Evolutionary conservation across 2,329 filamentous ascomycete species (phyloP).

Genomic region (Colletotrichum camelliae): DNA sequence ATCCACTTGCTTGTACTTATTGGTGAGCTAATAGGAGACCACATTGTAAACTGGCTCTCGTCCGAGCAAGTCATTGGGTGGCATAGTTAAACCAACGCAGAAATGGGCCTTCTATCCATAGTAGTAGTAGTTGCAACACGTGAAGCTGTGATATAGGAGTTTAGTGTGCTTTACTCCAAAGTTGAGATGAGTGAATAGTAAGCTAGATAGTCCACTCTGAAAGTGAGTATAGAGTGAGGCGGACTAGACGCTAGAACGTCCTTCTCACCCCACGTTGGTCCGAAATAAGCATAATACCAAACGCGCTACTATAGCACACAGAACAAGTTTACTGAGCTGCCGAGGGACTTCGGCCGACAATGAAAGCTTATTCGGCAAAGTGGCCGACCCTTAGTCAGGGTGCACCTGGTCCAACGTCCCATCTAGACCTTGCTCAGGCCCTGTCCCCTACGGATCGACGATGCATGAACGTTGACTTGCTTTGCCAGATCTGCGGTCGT

Average conservation of each 20-base stretch:
- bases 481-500: not conserved
- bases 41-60: not conserved
- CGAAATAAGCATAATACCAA: not conserved
- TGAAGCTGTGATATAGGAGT: not conserved
- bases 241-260: not conserved
- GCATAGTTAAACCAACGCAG: not conserved
- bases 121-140: not conserved
- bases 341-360: not conserved
- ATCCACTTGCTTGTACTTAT: not conserved
- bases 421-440: not conserved
- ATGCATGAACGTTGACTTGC: not conserved
- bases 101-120: not conserved
- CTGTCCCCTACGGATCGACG: not conserved
- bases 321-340: not conserved
- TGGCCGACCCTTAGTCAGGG: not conserved
- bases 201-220: not conserved
- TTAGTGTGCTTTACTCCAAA: not conserved
- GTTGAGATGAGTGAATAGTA: not conserved
- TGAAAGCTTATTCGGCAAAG: not conserved
- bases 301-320: not conserved
- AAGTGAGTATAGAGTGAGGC: not conserved
- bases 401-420: not conserved
- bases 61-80: not conserved
- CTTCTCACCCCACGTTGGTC: not conserved
- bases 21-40: not conserved